These are phyloP conservation scores for Xylariaceae sp. DNA, from an alignment of 2,329 filamentous ascomycete species.

Conservation along the genomic window DNA sequence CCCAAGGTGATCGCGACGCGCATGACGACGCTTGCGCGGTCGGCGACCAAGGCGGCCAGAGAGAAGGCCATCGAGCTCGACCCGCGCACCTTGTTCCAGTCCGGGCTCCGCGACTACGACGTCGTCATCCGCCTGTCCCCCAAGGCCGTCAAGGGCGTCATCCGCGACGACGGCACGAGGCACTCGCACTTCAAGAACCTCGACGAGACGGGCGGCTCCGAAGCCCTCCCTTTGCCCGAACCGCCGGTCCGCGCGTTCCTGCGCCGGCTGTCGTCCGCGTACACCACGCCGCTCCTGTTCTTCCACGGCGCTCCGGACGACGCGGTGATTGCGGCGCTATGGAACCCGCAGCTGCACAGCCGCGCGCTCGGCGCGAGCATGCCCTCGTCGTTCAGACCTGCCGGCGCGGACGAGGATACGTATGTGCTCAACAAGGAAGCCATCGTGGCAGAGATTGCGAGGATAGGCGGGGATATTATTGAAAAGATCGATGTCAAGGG, in stretches of 20 bases:
- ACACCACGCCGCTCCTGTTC: slow-evolving; percentile 67
- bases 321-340: slow-evolving; percentile 53
- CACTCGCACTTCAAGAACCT: slow-evolving; percentile 74
- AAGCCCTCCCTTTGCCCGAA: slow-evolving; percentile 45
- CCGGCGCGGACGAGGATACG: slow-evolving; percentile 37
- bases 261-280: slow-evolving; percentile 60
- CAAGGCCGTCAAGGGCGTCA: slow-evolving; percentile 42
- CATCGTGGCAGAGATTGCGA: slow-evolving; percentile 67
- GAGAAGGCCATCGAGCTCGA: slow-evolving; percentile 49
- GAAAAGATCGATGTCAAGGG: slow-evolving; percentile 54
- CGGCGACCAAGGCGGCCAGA: slow-evolving; percentile 59
- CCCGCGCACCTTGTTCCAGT: slow-evolving; percentile 61
- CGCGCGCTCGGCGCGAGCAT: slow-evolving; percentile 67
- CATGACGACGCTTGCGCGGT: slow-evolving; percentile 75
- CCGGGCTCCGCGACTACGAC: slow-evolving; percentile 73
- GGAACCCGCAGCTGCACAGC: slow-evolving; percentile 49
- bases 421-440: slow-evolving; percentile 62
- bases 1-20: slow-evolving; percentile 78
- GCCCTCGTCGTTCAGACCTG: slow-evolving; percentile 60
- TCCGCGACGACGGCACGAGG: slow-evolving; percentile 33
- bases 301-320: slow-evolving; percentile 63
- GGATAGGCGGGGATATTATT: slow-evolving; percentile 62
- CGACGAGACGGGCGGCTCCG: slow-evolving; percentile 43
- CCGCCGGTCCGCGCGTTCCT: slow-evolving; percentile 60
- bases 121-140: slow-evolving; percentile 69